Conservation (phyloP, 1,139 yeast genomes). For the Debaryomyces sp. region DNA sequence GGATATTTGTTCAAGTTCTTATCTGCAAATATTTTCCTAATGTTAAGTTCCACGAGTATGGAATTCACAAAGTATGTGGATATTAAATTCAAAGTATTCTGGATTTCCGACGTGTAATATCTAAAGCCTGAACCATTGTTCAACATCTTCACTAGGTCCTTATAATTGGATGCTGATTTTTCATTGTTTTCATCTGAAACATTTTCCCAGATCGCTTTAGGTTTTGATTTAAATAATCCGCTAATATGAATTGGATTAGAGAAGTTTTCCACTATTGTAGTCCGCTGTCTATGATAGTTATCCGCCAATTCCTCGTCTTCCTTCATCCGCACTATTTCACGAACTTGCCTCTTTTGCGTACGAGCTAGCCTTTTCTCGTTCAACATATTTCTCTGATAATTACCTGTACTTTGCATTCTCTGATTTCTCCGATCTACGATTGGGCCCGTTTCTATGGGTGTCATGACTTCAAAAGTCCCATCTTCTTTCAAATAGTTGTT, state of each 20-base stretch:
- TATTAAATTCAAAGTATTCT: slow-evolving; percentile 23
- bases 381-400: not conserved
- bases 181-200: not conserved
- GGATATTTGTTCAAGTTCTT: slow-evolving; percentile 9
- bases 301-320: slow-evolving; percentile 17
- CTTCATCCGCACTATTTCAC: slow-evolving; percentile 7
- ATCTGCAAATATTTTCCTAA: slow-evolving; percentile 19
- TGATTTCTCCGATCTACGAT: not conserved
- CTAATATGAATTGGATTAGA: slow-evolving; percentile 17
- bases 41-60: slow-evolving; percentile 29
- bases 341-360: not conserved
- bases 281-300: slow-evolving; percentile 20
- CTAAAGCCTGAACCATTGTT: slow-evolving; percentile 9
- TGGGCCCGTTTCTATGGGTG: not conserved
- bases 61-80: slow-evolving; percentile 20
- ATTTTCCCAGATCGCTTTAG: not conserved
- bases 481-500: slow-evolving; percentile 1
- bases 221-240: slow-evolving; percentile 15
- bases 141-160: slow-evolving; percentile 6
- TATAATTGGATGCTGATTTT: slow-evolving; percentile 2
- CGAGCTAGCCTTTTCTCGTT: slow-evolving; percentile 4
- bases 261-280: slow-evolving; percentile 21
- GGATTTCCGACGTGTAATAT: slow-evolving; percentile 22
- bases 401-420: not conserved
- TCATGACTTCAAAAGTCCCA: not conserved